Conservation (phyloP, 768 basidiomycete genomes). For the Boletus tomentosulus region DNA sequence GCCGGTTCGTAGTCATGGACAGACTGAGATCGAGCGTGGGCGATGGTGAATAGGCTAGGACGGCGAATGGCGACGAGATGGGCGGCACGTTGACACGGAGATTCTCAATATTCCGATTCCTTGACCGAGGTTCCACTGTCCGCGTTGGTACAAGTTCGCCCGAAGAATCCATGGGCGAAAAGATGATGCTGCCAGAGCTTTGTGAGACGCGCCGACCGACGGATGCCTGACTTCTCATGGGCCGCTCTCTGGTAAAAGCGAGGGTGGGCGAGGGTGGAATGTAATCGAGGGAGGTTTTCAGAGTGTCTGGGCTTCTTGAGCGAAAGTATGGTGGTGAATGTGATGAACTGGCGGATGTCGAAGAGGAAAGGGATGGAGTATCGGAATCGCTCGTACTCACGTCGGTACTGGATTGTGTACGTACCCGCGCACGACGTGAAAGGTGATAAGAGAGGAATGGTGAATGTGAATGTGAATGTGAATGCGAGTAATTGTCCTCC, state of each 20-base stretch:
- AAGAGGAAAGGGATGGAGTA: constrained; percentile 47
- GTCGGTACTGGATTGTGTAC: constrained; percentile 25
- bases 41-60: constrained; percentile 13
- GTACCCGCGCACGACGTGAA: constrained; percentile 30
- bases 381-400: constrained; percentile 38
- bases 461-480: constrained; percentile 16
- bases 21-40: constrained; percentile 8
- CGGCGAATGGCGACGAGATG: constrained; percentile 11
- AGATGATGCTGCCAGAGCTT: constrained; percentile 21
- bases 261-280: constrained; percentile 23
- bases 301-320: constrained; percentile 31
- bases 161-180: constrained; percentile 15
- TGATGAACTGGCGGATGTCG: constrained; percentile 36
- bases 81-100: constrained; percentile 30
- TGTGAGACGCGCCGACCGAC: constrained; percentile 11
- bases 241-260: constrained; percentile 38
- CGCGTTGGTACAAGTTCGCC: constrained; percentile 11
- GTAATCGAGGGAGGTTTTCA: constrained; percentile 33
- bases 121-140: constrained; percentile 13
- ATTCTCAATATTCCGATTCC: constrained; percentile 28
- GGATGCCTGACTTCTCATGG: constrained; percentile 16
- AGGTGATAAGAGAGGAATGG: constrained; percentile 29
- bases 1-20: constrained; percentile 1
- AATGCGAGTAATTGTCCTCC: constrained; percentile 27
- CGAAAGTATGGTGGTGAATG: constrained; percentile 31